Percentiles rank a stretch among this genome's conserved stretches.
Conservation (phyloP, 192 early-diverging fungal species). For the Coemansia sp. region DNA sequence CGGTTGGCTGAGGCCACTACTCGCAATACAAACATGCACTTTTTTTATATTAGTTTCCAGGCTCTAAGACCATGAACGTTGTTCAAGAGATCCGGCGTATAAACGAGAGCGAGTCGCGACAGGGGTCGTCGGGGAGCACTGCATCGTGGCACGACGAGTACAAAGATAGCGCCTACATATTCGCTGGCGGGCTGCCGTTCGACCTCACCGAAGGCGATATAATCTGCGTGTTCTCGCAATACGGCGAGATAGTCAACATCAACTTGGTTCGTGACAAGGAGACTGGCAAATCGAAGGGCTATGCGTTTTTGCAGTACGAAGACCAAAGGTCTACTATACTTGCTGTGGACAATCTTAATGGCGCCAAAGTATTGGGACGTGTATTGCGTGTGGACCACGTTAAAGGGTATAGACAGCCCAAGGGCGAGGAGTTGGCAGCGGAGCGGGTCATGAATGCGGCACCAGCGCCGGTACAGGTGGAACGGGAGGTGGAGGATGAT, state of each 20-base stretch:
- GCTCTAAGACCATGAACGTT: slow-evolving; percentile 58
- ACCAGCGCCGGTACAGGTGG: slow-evolving; percentile 24
- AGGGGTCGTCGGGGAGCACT: slow-evolving; percentile 14
- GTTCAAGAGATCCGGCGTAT: slow-evolving; percentile 84
- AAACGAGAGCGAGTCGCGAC: slow-evolving; percentile 69
- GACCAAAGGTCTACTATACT: slow-evolving; percentile 90
- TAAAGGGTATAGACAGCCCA: slow-evolving; percentile 62
- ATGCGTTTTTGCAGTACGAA: slow-evolving; percentile 87
- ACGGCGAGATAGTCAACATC: slow-evolving; percentile 88
- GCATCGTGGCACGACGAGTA: slow-evolving; percentile 92
- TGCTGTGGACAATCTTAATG: slow-evolving; percentile 96
- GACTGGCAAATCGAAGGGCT: slow-evolving; percentile 85
- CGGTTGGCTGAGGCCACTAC: not conserved
- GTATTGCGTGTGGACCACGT: slow-evolving; percentile 78
- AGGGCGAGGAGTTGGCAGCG: slow-evolving; percentile 43
- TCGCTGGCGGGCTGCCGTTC: slow-evolving; percentile 79
- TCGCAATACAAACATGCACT: not conserved
- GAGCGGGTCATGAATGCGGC: slow-evolving; percentile 59
- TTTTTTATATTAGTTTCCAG: not conserved
- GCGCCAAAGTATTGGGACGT: slow-evolving; percentile 60
- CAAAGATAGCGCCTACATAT: slow-evolving; percentile 88
- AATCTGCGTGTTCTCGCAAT: slow-evolving; percentile 91
- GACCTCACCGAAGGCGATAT: slow-evolving; percentile 92
- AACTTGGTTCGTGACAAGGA: slow-evolving; percentile 85
- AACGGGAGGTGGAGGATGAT: slow-evolving; percentile 26